Evolutionary conservation across 306 rosid genomes (phyloP), one percentile per base, ranked within the genome.

Genomic region (Pterocarpus santalinus): DNA sequence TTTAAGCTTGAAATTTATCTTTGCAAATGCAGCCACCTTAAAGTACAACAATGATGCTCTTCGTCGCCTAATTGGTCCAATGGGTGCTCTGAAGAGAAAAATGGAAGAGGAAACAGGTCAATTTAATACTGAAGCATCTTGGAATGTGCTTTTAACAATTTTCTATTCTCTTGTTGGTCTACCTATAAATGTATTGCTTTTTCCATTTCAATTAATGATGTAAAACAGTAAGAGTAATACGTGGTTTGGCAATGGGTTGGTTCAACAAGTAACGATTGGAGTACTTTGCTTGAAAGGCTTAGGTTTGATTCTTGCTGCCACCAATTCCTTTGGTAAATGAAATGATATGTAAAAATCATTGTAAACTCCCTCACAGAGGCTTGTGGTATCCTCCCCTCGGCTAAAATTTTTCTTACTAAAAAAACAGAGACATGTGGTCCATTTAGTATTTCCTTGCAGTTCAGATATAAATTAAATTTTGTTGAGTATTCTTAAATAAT

Each of bases 91-190:
- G 47, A 91, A 90, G 89, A 91, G 82, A 77, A 93, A 89, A 87
- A 83, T 93, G 67, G 99, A 95, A 90, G 91, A 82, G 77, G 94
- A 95, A 87, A 95, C 99, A 87, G 98, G 99, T 95, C 57, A 73
- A 72, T 80, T 63, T 14, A 33, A 68, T 49, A 71, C 60, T 17
- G 32, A 72, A 80, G 47, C 72, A 35, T 32, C 53, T 55, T 22
- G 9, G 15, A 57, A 60, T 66, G 51, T 35, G n/a, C 28, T 80
- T 61, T 36, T 72, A 8, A 78, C 77, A 55, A 49, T 33, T 63
- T 73, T 66, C 10, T 78, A 47, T 17, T 69, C 13, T 33, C 22
- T 79, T 6, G 8, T 49, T 52, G 22, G 28, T 63, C 70, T 58
- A 30, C 71, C 49, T 35, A 52, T 75, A 72, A 51, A 77, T 62